Evolutionary conservation across 2,329 filamentous ascomycete species (phyloP).

Genomic region (Xylariomycetidae sp.): DNA sequence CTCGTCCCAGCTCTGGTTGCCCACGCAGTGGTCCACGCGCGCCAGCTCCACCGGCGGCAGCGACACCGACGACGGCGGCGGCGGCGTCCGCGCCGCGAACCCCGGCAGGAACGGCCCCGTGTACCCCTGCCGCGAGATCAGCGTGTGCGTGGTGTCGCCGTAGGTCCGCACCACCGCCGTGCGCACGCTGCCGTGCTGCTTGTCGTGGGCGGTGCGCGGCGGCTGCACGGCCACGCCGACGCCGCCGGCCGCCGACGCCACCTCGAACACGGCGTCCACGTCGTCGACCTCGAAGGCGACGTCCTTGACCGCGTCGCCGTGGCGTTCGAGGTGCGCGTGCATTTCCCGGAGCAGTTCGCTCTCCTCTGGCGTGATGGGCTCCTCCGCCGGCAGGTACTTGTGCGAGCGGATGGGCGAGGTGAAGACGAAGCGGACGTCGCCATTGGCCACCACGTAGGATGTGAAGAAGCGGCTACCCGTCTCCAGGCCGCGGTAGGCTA

Average conservation of each 20-base stretch:
- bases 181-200: slow-evolving; percentile 59
- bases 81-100: slow-evolving; percentile 53
- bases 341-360: slow-evolving; percentile 64
- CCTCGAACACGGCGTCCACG: slow-evolving; percentile 70
- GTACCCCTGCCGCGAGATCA: slow-evolving; percentile 70
- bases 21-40: slow-evolving; percentile 92
- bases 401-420: slow-evolving; percentile 70
- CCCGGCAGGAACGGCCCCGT: slow-evolving; percentile 76
- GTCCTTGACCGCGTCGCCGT: slow-evolving; percentile 92
- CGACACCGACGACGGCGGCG: slow-evolving; percentile 30
- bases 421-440: slow-evolving; percentile 73
- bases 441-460: slow-evolving; percentile 77
- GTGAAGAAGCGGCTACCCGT: slow-evolving; percentile 76
- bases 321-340: slow-evolving; percentile 74
- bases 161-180: slow-evolving; percentile 84
- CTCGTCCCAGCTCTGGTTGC: slow-evolving; percentile 92
- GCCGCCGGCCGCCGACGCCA: slow-evolving; percentile 56
- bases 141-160: slow-evolving; percentile 90
- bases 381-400: slow-evolving; percentile 47
- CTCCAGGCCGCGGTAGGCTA: slow-evolving; percentile 85
- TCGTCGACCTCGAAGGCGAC: slow-evolving; percentile 93
- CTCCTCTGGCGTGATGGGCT: slow-evolving; percentile 59
- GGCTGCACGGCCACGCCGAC: slow-evolving; percentile 52
- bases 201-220: slow-evolving; percentile 50
- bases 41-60: slow-evolving; percentile 62